Conservation (phyloP, 108 stramenopile genomes). For the Discostella stelligeroides region DNA sequence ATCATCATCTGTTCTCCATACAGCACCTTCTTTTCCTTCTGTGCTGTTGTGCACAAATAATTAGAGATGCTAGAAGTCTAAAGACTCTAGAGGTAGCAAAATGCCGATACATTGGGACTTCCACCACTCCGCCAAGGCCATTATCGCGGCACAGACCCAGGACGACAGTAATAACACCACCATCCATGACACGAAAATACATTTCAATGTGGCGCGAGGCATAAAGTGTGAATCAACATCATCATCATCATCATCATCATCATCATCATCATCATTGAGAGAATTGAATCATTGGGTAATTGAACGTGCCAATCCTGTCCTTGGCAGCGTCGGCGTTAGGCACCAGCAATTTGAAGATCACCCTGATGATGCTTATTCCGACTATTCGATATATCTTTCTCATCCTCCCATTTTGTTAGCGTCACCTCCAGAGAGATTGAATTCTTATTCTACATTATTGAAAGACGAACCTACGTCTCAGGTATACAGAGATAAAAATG, state of each 20-base stretch:
- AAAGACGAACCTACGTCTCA: background rate
- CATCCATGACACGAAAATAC: background rate
- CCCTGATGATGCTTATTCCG: background rate
- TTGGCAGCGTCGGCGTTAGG: no score
- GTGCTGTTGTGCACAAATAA: no score
- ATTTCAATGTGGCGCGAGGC: background rate
- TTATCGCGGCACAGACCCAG: background rate
- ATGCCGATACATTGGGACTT: background rate
- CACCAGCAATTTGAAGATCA: background rate
- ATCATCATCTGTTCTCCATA: no score
- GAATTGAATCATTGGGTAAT: conserved; percentile 5
- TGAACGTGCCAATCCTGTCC: background rate
- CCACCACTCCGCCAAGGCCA: background rate
- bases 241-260: no score
- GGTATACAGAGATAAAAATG: no score
- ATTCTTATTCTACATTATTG: no score
- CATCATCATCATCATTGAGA: no score
- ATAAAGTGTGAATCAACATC: background rate
- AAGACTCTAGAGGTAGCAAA: no score
- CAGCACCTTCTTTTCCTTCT: no score
- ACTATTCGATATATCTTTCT: background rate
- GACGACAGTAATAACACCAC: background rate
- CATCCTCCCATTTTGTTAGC: background rate
- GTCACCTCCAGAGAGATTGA: background rate
- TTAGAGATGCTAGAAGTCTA: no score